Conservation (phyloP, 495 filamentous ascomycete species). For the Aspergillus egyptiacus region DNA sequence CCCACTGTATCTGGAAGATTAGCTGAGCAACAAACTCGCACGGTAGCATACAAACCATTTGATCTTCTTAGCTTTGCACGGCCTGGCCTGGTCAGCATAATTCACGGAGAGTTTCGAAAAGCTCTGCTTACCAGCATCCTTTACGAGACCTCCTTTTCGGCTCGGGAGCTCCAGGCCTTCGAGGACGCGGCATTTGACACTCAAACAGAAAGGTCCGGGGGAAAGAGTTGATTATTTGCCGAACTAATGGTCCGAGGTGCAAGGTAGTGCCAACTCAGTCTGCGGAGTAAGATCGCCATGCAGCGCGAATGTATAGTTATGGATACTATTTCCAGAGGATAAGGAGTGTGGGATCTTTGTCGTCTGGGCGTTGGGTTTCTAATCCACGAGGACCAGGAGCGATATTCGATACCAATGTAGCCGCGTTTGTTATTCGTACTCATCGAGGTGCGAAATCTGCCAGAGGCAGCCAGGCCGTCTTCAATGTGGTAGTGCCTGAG, state of each 20-base stretch:
- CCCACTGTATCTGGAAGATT: conserved; percentile 36
- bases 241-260: conserved; percentile 19
- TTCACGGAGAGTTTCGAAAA: conserved; percentile 1
- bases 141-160: conserved; percentile 71
- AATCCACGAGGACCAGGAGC: conserved; percentile 38
- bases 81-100: conserved; percentile 42
- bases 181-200: conserved; percentile 59
- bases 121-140: conserved; percentile 71
- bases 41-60: conserved; percentile 56
- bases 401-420: conserved; percentile 39
- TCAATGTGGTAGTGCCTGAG: neutral
- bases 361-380: conserved; percentile 29
- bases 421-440: conserved; percentile 36
- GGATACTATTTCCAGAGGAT: conserved; percentile 17
- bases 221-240: conserved; percentile 14
- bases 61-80: conserved; percentile 79
- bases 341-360: conserved; percentile 20
- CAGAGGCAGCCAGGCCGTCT: conserved; percentile 1
- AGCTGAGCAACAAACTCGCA: conserved; percentile 2
- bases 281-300: conserved; percentile 27
- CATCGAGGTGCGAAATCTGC: conserved; percentile 40
- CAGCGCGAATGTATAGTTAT: conserved; percentile 13
- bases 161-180: conserved; percentile 58
- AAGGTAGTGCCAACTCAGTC: conserved; percentile 18
- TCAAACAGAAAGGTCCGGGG: conserved; percentile 16